phyloP scores from a whole-genome alignment of 2,329 filamentous ascomycete species.

The Cytospora schulzeri region DNA sequence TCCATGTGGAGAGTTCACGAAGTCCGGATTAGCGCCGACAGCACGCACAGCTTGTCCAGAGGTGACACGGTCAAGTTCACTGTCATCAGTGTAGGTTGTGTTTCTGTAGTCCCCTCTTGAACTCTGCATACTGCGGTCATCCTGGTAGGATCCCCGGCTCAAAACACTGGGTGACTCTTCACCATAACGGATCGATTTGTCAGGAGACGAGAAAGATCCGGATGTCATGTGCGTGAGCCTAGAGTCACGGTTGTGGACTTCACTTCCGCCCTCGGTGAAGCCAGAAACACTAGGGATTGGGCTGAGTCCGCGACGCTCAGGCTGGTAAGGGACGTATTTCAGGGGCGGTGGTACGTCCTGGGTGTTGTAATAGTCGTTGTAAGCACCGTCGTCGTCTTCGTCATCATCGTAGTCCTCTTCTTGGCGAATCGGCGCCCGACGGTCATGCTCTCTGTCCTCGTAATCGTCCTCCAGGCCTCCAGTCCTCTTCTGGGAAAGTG shows the following conservation, averaged over 20 bases:
- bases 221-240: conserved; percentile 51
- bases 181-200: conserved; percentile 53
- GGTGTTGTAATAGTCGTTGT: conserved; percentile 54
- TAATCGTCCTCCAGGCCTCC: conserved; percentile 43
- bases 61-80: conserved; percentile 60
- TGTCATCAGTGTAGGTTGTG: conserved; percentile 54
- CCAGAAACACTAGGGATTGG: conserved; percentile 93
- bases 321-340: conserved; percentile 69
- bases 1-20: conserved; percentile 70
- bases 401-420: conserved; percentile 43
- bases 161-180: conserved; percentile 50
- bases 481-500: conserved; percentile 52
- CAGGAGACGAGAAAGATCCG: conserved; percentile 64
- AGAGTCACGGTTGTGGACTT: conserved; percentile 59
- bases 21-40: conserved; percentile 73
- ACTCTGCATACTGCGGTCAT: conserved; percentile 57
- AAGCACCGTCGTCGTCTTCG: conserved; percentile 46
- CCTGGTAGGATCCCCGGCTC: conserved; percentile 58
- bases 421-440: conserved; percentile 41
- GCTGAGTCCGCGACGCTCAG: conserved; percentile 73
- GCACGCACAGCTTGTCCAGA: conserved; percentile 71
- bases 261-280: conserved; percentile 71
- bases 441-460: conserved; percentile 50
- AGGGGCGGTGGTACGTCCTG: conserved; percentile 66
- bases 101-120: conserved; percentile 59